phyloP scores from a whole-genome alignment of 148 eudicot species.

The Spergularia marina region DNA sequence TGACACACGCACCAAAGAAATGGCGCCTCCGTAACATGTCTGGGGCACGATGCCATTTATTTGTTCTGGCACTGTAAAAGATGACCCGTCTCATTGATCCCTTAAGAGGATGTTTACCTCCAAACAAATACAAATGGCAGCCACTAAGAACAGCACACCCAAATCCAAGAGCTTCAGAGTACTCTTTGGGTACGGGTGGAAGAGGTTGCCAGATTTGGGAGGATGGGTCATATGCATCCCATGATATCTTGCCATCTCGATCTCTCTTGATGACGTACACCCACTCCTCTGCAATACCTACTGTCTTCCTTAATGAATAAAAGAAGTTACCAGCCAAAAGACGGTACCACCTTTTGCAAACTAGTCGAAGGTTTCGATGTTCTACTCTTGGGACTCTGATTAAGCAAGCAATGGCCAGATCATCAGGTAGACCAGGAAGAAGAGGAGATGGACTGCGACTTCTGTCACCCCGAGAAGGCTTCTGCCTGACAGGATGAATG shows the following conservation, averaged over 20 bases:
- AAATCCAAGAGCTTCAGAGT: slow-evolving; percentile 74
- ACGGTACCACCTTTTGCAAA: slow-evolving; percentile 90
- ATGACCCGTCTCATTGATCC: slow-evolving; percentile 95
- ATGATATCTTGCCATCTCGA: slow-evolving; percentile 71
- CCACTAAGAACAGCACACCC: slow-evolving; percentile 94
- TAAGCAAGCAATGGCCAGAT: slow-evolving; percentile 90
- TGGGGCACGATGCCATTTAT: slow-evolving; percentile 96
- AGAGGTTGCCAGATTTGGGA: slow-evolving; percentile 84
- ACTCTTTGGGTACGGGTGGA: slow-evolving; percentile 89
- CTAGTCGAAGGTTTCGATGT: slow-evolving; percentile 72
- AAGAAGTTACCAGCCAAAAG: slow-evolving; percentile 80
- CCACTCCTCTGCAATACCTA: slow-evolving; percentile 81
- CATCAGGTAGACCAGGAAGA: slow-evolving; percentile 88
- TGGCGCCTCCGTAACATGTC: slow-evolving; percentile 87
- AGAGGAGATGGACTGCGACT: slow-evolving; percentile 69
- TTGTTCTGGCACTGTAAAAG: slow-evolving; percentile 81
- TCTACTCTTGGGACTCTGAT: slow-evolving; percentile 79
- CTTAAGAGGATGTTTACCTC: slow-evolving; percentile 88
- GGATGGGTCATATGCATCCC: slow-evolving; percentile 85
- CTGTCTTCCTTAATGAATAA: slow-evolving; percentile 62
- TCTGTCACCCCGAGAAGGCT: slow-evolving; percentile 62
- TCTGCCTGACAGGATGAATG: slow-evolving; percentile 72
- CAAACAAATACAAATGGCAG: slow-evolving; percentile 82
- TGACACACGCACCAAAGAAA: slow-evolving; percentile 85
- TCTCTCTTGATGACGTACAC: slow-evolving; percentile 80